Evolutionary conservation across 352 stramenopile species (phyloP).

Genomic region (Globisporangium splendens): DNA sequence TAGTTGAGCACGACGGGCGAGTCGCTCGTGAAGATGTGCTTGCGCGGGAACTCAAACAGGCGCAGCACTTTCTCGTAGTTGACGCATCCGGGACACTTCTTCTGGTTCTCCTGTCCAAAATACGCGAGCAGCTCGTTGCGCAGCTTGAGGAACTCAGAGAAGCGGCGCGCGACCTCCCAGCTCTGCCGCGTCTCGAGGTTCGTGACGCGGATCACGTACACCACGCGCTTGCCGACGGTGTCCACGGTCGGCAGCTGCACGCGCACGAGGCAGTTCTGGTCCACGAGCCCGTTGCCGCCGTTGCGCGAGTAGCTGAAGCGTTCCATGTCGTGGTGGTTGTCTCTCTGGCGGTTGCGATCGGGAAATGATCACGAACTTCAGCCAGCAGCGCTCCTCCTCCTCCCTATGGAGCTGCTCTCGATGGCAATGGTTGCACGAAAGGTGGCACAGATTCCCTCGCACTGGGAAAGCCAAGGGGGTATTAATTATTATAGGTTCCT

Average conservation of each 20-base stretch:
- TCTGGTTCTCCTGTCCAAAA: slow-evolving; percentile 41
- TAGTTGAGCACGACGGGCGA: slow-evolving; percentile 76
- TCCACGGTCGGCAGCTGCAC: slow-evolving; percentile 55
- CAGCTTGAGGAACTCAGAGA: slow-evolving; percentile 80
- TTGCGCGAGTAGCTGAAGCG: slow-evolving; percentile 85
- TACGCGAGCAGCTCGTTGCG: slow-evolving; percentile 65
- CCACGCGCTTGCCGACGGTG: slow-evolving; percentile 40
- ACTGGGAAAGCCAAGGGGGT: no score
- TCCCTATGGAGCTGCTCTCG: no score
- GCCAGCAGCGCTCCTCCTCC: no score
- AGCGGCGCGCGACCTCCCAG: slow-evolving; percentile 71
- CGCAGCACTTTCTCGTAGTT: slow-evolving; percentile 82
- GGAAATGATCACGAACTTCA: no score
- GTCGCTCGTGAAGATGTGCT: slow-evolving; percentile 81
- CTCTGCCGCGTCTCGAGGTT: slow-evolving; percentile 64
- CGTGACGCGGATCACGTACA: slow-evolving; percentile 68
- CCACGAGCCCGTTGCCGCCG: slow-evolving; percentile 48
- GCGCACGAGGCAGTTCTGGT: slow-evolving; percentile 70
- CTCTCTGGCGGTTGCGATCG: background rate
- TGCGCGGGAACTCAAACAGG: slow-evolving; percentile 82
- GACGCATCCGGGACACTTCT: slow-evolving; percentile 77
- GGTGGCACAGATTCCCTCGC: no score
- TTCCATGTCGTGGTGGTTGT: slow-evolving; percentile 30
- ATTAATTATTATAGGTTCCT: no score
- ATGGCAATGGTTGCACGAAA: no score